Evolutionary conservation across 2,329 filamentous ascomycete species (phyloP).

Genomic region (Colletotrichum falcatum): DNA sequence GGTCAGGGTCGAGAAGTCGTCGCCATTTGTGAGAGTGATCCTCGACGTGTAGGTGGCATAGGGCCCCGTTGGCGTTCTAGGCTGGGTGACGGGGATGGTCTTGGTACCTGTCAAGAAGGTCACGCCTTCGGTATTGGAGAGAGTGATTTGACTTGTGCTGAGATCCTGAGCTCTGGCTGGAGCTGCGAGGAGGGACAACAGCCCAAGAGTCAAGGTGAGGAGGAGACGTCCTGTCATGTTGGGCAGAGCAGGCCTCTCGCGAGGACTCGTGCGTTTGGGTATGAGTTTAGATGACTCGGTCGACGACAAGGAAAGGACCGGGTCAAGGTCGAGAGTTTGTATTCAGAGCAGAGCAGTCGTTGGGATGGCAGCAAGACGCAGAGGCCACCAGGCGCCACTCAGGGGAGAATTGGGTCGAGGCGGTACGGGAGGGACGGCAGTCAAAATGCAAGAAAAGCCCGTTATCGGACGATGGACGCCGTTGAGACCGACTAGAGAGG

Average conservation of each 20-base stretch:
- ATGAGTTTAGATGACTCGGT: not conserved
- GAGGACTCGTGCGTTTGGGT: conserved; percentile 10
- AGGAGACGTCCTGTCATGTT: conserved; percentile 30
- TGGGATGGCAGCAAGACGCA: conserved; percentile 24
- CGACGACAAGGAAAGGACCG: not conserved
- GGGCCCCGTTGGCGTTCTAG: conserved; percentile 56
- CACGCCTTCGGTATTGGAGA: conserved; percentile 37
- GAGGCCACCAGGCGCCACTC: conserved; percentile 11
- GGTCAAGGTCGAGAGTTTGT: conserved; percentile 21
- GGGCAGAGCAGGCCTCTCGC: conserved; percentile 23
- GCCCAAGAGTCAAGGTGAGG: conserved; percentile 19
- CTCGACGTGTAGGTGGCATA: conserved; percentile 59
- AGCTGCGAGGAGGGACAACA: conserved; percentile 19
- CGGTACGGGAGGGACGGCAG: conserved; percentile 14
- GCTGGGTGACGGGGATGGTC: conserved; percentile 47
- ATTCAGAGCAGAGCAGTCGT: not conserved
- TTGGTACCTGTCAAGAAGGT: conserved; percentile 38
- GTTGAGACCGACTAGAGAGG: conserved; percentile 4
- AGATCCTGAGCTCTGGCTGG: conserved; percentile 22
- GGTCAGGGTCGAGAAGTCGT: conserved; percentile 45
- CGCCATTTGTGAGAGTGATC: conserved; percentile 54
- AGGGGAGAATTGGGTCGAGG: conserved; percentile 16
- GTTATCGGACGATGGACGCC: conserved; percentile 27
- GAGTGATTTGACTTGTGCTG: conserved; percentile 23
- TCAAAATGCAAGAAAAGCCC: conserved; percentile 18